Base-by-base conservation (phyloP, 2,329 filamentous ascomycete genomes). In the Colletotrichum lindemuthianum region DNA sequence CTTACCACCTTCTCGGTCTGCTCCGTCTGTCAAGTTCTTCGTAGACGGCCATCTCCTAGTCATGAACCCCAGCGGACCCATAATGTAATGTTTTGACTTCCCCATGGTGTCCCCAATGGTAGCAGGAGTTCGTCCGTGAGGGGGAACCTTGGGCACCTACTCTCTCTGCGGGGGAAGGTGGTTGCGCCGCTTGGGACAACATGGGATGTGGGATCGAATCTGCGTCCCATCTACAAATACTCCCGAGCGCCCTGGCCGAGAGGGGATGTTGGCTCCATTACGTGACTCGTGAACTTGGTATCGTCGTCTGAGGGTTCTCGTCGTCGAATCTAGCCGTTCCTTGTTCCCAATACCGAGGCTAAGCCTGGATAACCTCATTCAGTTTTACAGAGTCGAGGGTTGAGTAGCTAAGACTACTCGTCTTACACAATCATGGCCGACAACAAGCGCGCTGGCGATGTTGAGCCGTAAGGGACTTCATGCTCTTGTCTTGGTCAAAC, bases 141-240 rank as follows among this genome's bases (percentile, higher is more conserved):
- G 9, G 32, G 9, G 37, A 37, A 15, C 15, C 15, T 10, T 37
- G 36, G 39, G 13, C 47, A 15, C 32, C n/a, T 41, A 3, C 34
- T 45, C 32, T 12, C 1, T 24, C 16, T 57, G 45, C 24, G 48
- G 48, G 45, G 51, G 58, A 53, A 65, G 58, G 58, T 61, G 34
- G 51, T 61, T 48, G 63, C 58, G 58, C 51, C 45, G 16, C 36
- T 44, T 37, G 43, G 24, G 24, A 39, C 11, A 39, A 43, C 41
- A 37, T 32, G 34, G 5, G 49, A 53, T 10, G 52, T 47, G 56
- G 43, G 56, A 64, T 54, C 48, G 36, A 53, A 16, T 54, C 37
- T 40, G 43, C 49, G 58, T 41, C 49, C 34, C 51, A 61, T 58
- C 54, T 55, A 65, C 61, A 56, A 47, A 65, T 65, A 65, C 33